Evolutionary conservation across 495 filamentous ascomycete genomes (phyloP).

Genomic region (Aspergillus heteromorphus): DNA sequence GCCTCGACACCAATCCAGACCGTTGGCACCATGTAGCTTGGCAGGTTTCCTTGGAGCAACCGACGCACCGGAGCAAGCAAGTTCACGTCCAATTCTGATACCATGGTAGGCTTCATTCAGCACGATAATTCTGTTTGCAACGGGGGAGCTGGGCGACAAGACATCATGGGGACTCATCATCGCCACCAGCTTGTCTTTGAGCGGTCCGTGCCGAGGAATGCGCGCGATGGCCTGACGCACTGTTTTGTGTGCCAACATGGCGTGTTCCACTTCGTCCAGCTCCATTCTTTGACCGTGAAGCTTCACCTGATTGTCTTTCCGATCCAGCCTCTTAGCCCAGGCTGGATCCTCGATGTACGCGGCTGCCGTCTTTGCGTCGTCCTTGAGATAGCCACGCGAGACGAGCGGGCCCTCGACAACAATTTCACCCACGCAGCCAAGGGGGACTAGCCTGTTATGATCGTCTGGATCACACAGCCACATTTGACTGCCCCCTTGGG

Average conservation of each 20-base stretch:
- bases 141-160: background rate
- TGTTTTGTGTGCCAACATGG: slow-evolving; percentile 11
- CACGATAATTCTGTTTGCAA: background rate
- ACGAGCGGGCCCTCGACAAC: background rate
- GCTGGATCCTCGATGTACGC: background rate
- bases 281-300: slow-evolving; percentile 50
- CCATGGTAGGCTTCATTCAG: too few species aligned
- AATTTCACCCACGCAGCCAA: background rate
- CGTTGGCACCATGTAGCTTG: slow-evolving; percentile 18
- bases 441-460: background rate
- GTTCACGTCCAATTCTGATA: background rate
- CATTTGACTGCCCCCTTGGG: background rate
- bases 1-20: slow-evolving; percentile 7
- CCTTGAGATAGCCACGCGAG: background rate
- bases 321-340: slow-evolving; percentile 34
- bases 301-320: slow-evolving; percentile 52
- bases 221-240: slow-evolving; percentile 1
- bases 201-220: slow-evolving; percentile 12
- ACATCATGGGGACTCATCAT: background rate
- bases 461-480: background rate
- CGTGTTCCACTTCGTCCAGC: slow-evolving; percentile 48
- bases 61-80: background rate
- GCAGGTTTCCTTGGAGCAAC: background rate
- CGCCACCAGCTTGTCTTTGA: background rate
- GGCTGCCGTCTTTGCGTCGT: background rate